Evolutionary conservation across 495 filamentous ascomycete genomes (phyloP).

Genomic region (Lasiosphaeria miniovina): DNA sequence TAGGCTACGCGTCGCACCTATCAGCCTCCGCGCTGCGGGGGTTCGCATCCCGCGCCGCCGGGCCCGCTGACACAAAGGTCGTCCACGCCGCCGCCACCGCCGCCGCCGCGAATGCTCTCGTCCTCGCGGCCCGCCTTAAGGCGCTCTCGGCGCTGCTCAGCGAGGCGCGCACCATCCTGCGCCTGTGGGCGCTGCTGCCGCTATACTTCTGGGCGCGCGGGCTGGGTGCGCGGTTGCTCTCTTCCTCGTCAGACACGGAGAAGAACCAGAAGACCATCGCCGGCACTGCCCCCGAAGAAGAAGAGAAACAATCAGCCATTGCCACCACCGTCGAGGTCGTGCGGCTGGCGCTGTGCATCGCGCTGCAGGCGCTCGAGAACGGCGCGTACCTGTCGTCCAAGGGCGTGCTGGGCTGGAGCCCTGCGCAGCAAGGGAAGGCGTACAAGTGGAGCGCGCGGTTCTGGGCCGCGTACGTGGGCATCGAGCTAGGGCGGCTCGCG

Average conservation of each 20-base stretch:
- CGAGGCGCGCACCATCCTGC: constrained; percentile 68
- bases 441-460: constrained; percentile 73
- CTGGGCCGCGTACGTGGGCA: constrained; percentile 73
- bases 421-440: constrained; percentile 50
- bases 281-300: no score
- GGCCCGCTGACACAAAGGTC: constrained; percentile 23
- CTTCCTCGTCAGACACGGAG: constrained; percentile 13
- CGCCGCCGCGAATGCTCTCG: constrained; percentile 40
- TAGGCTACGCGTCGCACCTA: constrained; percentile 63
- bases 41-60: constrained; percentile 36
- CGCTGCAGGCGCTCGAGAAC: constrained; percentile 83
- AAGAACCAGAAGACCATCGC: constrained; percentile 11
- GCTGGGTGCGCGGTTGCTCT: constrained; percentile 39
- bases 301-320: constrained; percentile 23
- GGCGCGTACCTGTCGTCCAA: constrained; percentile 71
- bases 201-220: constrained; percentile 71
- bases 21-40: constrained; percentile 38
- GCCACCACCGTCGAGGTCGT: constrained; percentile 55
- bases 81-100: constrained; percentile 29
- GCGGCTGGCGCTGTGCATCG: constrained; percentile 64
- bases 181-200: constrained; percentile 74
- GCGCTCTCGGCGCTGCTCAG: constrained; percentile 52
- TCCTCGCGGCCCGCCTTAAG: constrained; percentile 42
- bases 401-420: constrained; percentile 60
- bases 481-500: constrained; percentile 68